These are phyloP conservation scores for Chaetomium tenue DNA, from an alignment of 495 filamentous ascomycete species.

Conservation along the genomic window DNA sequence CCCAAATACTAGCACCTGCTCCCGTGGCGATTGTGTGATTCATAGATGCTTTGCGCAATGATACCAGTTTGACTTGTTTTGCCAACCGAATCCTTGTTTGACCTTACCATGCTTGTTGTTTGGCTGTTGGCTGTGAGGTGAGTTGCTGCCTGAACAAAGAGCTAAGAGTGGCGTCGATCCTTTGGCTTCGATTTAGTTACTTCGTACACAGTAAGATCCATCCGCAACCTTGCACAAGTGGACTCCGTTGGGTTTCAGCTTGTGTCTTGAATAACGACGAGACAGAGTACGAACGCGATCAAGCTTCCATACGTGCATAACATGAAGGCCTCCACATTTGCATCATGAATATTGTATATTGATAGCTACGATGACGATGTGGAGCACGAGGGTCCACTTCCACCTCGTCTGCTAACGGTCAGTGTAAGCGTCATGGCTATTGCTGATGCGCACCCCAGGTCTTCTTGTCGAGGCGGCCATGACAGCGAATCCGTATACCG, in stretches of 20 bases:
- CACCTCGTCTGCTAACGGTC: no score
- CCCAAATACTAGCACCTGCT: not conserved
- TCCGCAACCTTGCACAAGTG: not conserved
- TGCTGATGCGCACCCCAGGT: no score
- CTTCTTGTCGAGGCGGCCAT: not conserved
- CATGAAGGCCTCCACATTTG: not conserved
- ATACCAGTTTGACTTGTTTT: constrained; percentile 10
- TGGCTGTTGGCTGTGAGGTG: not conserved
- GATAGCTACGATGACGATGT: no score
- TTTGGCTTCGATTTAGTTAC: not conserved
- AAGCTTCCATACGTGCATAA: not conserved
- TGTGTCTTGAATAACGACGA: not conserved
- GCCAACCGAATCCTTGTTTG: not conserved
- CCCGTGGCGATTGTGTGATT: constrained; percentile 10
- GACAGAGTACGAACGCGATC: not conserved
- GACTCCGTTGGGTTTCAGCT: not conserved
- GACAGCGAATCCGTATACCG: not conserved
- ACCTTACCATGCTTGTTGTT: no score
- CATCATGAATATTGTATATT: not conserved
- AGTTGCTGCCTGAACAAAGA: not conserved
- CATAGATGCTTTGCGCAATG: constrained; percentile 17
- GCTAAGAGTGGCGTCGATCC: constrained; percentile 1
- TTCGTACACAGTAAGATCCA: not conserved
- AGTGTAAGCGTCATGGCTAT: no score
- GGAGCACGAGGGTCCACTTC: no score